phyloP scores from a whole-genome alignment of 305 asterid species.

The Fraxinus baroniana region DNA sequence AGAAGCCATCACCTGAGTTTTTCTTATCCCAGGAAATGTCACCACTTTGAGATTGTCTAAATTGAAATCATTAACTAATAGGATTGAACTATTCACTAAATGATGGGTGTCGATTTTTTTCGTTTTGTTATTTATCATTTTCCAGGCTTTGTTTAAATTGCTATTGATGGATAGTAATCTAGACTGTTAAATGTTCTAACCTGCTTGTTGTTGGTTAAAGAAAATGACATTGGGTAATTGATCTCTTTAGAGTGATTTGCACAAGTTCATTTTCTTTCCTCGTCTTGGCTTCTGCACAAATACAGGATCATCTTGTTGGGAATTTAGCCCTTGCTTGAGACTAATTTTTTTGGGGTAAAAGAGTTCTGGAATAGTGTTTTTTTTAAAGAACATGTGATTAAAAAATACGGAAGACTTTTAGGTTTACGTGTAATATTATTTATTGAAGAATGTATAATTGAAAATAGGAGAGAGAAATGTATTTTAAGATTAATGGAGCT shows the following conservation, averaged over 20 bases:
- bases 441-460: too few relatives aligned
- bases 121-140: neutral
- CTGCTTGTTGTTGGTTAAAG: neutral
- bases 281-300: neutral
- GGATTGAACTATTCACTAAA: neutral
- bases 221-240: neutral
- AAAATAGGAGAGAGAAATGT: too few relatives aligned
- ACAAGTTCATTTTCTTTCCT: neutral
- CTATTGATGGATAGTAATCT: neutral
- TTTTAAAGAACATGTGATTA: too few relatives aligned
- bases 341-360: too few relatives aligned
- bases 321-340: too few relatives aligned
- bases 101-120: neutral
- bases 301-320: neutral
- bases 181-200: neutral
- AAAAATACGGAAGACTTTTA: too few relatives aligned
- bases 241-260: neutral
- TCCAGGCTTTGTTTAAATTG: neutral
- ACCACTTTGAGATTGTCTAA: neutral
- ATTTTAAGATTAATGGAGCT: too few relatives aligned
- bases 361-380: too few relatives aligned
- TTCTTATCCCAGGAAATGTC: neutral
- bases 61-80: neutral
- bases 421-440: too few relatives aligned
- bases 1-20: neutral